Base-by-base conservation (phyloP, 768 basidiomycete genomes). In the Agrocybe praecox region DNA sequence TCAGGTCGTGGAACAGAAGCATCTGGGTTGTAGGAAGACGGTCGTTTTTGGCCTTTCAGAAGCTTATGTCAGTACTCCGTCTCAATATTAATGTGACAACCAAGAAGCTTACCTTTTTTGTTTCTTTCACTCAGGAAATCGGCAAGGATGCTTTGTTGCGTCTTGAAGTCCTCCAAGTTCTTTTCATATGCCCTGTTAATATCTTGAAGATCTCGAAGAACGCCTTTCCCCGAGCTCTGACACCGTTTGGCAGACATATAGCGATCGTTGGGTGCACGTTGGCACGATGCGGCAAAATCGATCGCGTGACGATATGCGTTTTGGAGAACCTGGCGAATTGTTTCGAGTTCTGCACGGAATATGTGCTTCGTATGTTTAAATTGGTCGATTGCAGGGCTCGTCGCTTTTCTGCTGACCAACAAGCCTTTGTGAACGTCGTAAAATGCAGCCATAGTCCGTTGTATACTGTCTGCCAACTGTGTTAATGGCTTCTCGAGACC, bases 201-300 rank as follows among this genome's bases (percentile, higher is more conserved):
- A 15, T 57, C 56, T 22, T 57, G 61, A 17, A 62, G 29, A 26
- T 67, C 61, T 26, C 61, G 62, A 0, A 62, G 57, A 29, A 64
- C 50, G 36, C 29, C 49, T 49, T 58, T 63, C 9, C 62, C 66
- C 17, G 66, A 64, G 0, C 55, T 43, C 15, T 65, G 58, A 34
- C 64, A 65, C 22, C 61, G 57, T 33, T 60, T 63, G 21, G 62
- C 57, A 1, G 64, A 59, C 2, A 61, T 52, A 14, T 54, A 52
- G n/a, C 64, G 62, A 46, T 64, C 64, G 46, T 62, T 55, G 21
- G 62, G 61, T 4, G 59, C 57, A 36, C 62, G 60, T 42, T 63
- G 62, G 49, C 62, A 62, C 17, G 60, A 62, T 34, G 61, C 51
- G 42, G 59, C 43, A 32, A 60, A 64, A 53, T 65, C 64, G 18